These are phyloP conservation scores for Fusarium sp. DNA, from an alignment of 2,329 filamentous ascomycete genomes.

Conservation along the genomic window DNA sequence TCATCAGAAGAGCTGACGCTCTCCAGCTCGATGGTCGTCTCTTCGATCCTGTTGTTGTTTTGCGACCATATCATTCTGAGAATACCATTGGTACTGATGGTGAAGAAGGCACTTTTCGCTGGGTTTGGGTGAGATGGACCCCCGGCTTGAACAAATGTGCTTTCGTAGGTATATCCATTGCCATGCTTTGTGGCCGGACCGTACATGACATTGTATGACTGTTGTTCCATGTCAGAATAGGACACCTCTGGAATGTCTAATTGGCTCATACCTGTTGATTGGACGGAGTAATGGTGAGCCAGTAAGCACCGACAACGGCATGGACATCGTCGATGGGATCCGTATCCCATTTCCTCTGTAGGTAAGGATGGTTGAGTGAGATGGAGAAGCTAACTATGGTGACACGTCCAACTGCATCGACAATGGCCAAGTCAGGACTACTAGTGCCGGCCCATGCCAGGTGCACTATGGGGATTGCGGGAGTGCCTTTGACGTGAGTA, in stretches of 20 bases:
- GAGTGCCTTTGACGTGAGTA: conserved; percentile 72
- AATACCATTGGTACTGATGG: conserved; percentile 81
- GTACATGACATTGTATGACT: conserved; percentile 64
- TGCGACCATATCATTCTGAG: conserved; percentile 86
- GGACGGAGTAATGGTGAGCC: conserved; percentile 77
- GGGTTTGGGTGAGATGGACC: conserved; percentile 82
- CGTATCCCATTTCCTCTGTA: conserved; percentile 73
- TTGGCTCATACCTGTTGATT: conserved; percentile 55
- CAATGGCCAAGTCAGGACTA: conserved; percentile 84
- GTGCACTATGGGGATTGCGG: conserved; percentile 81
- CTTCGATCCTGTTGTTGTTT: conserved; percentile 79
- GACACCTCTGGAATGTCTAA: background rate
- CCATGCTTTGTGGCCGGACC: conserved; percentile 76
- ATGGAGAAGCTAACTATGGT: conserved; percentile 80
- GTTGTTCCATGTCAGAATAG: conserved; percentile 1
- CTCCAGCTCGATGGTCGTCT: conserved; percentile 82
- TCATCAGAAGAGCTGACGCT: conserved; percentile 80
- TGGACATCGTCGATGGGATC: conserved; percentile 83
- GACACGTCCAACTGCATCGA: conserved; percentile 85
- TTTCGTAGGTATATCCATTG: conserved; percentile 78
- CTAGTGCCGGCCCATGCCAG: conserved; percentile 83
- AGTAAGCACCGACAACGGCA: conserved; percentile 86
- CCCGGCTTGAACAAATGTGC: conserved; percentile 74
- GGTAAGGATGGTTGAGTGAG: conserved; percentile 80
- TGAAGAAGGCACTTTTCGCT: conserved; percentile 81